Conservation (phyloP, 2,329 filamentous ascomycete species). For the Erysiphe neolycopersici region DNA sequence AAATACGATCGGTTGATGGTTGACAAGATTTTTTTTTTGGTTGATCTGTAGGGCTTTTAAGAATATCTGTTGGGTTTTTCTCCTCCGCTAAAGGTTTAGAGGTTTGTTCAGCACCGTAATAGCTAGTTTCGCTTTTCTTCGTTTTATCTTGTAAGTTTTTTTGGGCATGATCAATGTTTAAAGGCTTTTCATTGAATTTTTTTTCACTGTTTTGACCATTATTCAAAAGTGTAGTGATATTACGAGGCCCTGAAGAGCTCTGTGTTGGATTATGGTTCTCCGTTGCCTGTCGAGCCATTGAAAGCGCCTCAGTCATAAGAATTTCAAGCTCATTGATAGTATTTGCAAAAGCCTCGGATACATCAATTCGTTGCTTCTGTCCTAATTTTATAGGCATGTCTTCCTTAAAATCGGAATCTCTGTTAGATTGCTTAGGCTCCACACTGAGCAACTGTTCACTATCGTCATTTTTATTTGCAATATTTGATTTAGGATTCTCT, state of each 20-base stretch:
- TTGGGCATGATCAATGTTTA: no score
- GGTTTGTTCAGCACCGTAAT: no score
- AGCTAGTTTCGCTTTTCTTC: no score
- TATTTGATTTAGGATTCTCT: slow-evolving; percentile 3
- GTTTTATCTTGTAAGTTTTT: no score
- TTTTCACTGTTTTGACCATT: slow-evolving; percentile 3
- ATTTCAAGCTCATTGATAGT: slow-evolving; percentile 15
- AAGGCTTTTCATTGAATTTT: not conserved
- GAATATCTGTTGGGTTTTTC: no score
- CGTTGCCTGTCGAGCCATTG: slow-evolving; percentile 14
- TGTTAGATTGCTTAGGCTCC: not conserved
- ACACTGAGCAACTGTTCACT: slow-evolving; percentile 4
- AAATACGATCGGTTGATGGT: no score
- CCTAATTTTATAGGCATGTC: slow-evolving; percentile 1
- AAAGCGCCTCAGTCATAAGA: slow-evolving; percentile 14
- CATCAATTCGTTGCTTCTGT: slow-evolving; percentile 2
- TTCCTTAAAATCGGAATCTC: not conserved
- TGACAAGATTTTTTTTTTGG: no score
- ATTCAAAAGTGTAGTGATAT: slow-evolving; percentile 7
- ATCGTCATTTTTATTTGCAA: slow-evolving; percentile 2
- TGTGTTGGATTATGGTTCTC: slow-evolving; percentile 7
- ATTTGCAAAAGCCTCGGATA: slow-evolving; percentile 11
- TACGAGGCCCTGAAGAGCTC: slow-evolving; percentile 5
- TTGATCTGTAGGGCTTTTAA: no score
- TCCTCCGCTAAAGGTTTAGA: no score